Base-by-base conservation (phyloP, 257 asterid species). In the Anisodus acutangulus region DNA sequence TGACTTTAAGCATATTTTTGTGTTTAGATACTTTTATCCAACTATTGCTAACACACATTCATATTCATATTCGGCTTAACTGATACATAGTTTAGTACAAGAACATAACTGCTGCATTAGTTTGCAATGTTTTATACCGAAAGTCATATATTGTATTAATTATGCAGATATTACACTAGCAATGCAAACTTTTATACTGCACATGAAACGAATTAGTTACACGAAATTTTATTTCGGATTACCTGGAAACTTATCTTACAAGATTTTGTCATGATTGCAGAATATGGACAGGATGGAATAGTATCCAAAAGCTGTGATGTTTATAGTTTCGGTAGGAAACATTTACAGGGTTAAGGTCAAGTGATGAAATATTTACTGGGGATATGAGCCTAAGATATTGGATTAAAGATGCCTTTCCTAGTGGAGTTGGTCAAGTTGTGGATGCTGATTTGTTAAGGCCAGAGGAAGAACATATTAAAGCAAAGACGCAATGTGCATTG, bases 201-300 rank as follows among this genome's bases (percentile, higher is more conserved):
- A 9, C 2, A 49, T 3, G 3, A 49, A 9, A 51, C 82, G 19
- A 3, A 17, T 22, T 31, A 22, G 78, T 69, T 31, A 15, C 17
- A 15, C 47, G 2, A 54, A 49, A 47, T 76, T 76, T 57, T 39
- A 49, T 31, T 45, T n/a, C 6, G 59, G 80, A 72, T 41, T 45
- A 41, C 15, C 7, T 43, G 35, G 80, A 43, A n/a, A 15, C n/a
- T 22, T 72, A 72, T 19, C 45, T 64, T 41, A 60, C 53, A 45
- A 11, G 13, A 53, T 39, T 16, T 69, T 31, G 4, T 31, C 54
- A 39, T 41, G 78, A 69, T 69, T 69, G 35, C 31, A 69, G 54
- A 69, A 22, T 69, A 69, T 69, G 78, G 78, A 69, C 78, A 41
- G 54, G 78, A 69, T 45, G 78, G 78, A 69, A 69, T 69, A 69